A percentile compares a stretch with the other conserved stretches of the same genome.
These are phyloP conservation scores for Dactylorhiza incarnata DNA, from an alignment of 106 monocot species.

Conservation along the genomic window DNA sequence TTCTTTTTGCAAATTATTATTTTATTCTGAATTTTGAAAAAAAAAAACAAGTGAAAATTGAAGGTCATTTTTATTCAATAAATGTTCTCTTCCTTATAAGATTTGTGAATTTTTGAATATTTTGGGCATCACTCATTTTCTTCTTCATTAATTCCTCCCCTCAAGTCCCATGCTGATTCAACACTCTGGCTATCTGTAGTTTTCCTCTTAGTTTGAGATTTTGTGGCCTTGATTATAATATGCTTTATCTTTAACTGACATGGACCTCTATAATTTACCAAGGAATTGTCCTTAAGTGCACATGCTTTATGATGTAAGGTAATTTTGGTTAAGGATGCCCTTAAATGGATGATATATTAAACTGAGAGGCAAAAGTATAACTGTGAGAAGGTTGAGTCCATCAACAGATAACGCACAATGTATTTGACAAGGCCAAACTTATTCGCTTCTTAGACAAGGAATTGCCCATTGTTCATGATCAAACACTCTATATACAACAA, in stretches of 20 bases:
- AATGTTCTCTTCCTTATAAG: not conserved
- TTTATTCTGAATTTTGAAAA: not conserved
- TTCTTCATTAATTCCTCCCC: not conserved
- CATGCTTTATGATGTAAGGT: no score
- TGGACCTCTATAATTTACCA: not conserved
- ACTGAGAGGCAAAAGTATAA: no score
- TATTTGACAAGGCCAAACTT: no score
- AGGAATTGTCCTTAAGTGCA: no score
- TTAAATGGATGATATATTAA: no score
- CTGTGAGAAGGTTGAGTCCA: no score
- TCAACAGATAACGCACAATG: no score
- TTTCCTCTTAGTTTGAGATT: not conserved
- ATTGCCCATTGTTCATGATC: no score
- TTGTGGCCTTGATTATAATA: not conserved
- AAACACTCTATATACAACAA: no score
- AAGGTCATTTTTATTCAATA: not conserved
- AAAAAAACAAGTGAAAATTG: not conserved
- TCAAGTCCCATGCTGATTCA: not conserved
- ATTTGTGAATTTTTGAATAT: not conserved
- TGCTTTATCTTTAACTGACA: not conserved
- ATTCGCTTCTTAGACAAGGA: no score
- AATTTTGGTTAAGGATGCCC: no score
- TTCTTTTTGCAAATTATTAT: not conserved
- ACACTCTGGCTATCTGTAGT: not conserved
- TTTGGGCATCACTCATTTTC: not conserved